phyloP scores from a whole-genome alignment of 2,329 filamentous ascomycete species.

The Fusarium tupiense region DNA sequence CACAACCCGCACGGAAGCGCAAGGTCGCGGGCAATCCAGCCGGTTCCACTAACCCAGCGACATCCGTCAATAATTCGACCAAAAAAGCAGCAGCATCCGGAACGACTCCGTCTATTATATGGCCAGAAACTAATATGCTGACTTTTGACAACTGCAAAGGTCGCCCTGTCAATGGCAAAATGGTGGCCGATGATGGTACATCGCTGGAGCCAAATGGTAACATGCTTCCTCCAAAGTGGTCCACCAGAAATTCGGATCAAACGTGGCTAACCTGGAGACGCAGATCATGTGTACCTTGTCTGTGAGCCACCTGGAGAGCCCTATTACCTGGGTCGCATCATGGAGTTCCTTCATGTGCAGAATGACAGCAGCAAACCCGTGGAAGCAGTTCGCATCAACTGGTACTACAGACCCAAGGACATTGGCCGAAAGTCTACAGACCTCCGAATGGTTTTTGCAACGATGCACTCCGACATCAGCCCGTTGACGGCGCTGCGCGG shows the following conservation, averaged over 20 bases:
- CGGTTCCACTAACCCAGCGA: constrained; percentile 36
- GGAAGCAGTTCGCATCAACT: constrained; percentile 92
- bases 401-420: constrained; percentile 97
- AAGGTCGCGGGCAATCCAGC: constrained; percentile 69
- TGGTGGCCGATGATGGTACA: constrained; percentile 92
- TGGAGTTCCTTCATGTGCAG: constrained; percentile 92
- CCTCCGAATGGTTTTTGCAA: constrained; percentile 90
- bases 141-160: constrained; percentile 80
- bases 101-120: constrained; percentile 52
- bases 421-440: constrained; percentile 93
- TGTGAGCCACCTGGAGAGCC: constrained; percentile 98
- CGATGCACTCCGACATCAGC: constrained; percentile 98
- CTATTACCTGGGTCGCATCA: constrained; percentile 96
- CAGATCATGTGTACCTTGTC: constrained; percentile 89
- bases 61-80: constrained; percentile 36
- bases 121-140: constrained; percentile 84
- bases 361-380: constrained; percentile 78
- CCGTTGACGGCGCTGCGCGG: constrained; percentile 92
- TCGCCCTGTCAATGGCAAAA: constrained; percentile 76
- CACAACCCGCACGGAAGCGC: constrained; percentile 78
- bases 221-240: constrained; percentile 17
- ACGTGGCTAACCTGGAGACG: constrained; percentile 47
- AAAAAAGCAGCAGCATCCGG: constrained; percentile 42
- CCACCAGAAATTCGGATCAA: constrained; percentile 37
- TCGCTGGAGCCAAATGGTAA: constrained; percentile 85